Percentiles rank a stretch among this genome's conserved stretches.
phyloP scores from a whole-genome alignment of 1,139 yeast genomes.

The Sugiyamaella xylanicola region DNA sequence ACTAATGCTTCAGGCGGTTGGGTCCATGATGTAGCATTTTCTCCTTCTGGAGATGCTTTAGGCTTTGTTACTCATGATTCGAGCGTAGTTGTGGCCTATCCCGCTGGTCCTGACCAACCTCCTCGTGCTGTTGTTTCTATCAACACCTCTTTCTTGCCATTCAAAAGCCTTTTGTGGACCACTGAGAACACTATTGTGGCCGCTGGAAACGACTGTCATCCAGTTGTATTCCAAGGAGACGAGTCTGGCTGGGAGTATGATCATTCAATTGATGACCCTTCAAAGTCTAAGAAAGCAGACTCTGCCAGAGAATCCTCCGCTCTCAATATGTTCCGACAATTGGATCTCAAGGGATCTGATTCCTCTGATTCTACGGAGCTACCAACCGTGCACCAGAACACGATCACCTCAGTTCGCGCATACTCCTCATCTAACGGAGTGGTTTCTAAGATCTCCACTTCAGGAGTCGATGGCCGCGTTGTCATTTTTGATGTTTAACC shows the following conservation, averaged over 20 bases:
- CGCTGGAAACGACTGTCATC: conserved; percentile 93
- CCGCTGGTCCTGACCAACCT: conserved; percentile 67
- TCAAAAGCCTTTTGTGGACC: conserved; percentile 71
- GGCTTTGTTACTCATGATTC: conserved; percentile 84
- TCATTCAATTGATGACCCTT: conserved; percentile 64
- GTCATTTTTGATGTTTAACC: conserved; percentile 54
- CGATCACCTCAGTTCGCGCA: conserved; percentile 69
- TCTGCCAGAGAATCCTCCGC: conserved; percentile 78
- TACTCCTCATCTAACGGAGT: conserved; percentile 47
- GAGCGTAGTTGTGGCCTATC: conserved; percentile 72
- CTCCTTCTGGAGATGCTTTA: conserved; percentile 74
- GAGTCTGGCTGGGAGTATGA: conserved; percentile 68
- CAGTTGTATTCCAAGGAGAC: conserved; percentile 77
- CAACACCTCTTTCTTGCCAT: conserved; percentile 79
- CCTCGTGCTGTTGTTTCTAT: conserved; percentile 51
- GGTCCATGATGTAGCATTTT: conserved; percentile 89
- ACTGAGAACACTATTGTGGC: conserved; percentile 69
- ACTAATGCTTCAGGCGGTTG: conserved; percentile 79
- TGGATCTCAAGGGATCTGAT: conserved; percentile 86
- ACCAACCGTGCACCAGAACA: conserved; percentile 86
- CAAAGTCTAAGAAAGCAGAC: conserved; percentile 50
- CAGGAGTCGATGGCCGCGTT: conserved; percentile 88
- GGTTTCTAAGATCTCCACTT: conserved; percentile 61
- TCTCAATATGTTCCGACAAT: conserved; percentile 90
- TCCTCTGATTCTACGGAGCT: conserved; percentile 55